A percentile compares a stretch with the other conserved stretches of the same genome.
phyloP scores from a whole-genome alignment of 2,329 filamentous ascomycete species.

The Diaporthe sp. region DNA sequence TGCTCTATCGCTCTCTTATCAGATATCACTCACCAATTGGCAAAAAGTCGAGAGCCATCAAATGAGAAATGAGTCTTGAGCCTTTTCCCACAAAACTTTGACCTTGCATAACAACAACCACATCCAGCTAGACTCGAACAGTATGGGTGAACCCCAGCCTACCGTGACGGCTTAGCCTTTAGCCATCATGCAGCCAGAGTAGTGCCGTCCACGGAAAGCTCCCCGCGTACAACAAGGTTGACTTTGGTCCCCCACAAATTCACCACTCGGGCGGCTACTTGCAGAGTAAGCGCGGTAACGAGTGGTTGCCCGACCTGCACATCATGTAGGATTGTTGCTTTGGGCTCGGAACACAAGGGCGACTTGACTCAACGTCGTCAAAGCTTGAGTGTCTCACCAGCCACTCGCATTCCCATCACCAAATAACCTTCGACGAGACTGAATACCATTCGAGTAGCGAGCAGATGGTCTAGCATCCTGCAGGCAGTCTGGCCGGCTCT shows the following conservation, averaged over 20 bases:
- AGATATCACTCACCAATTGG: no score
- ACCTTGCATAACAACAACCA: slow-evolving; percentile 14
- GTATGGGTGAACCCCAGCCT: slow-evolving; percentile 5
- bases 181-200: slow-evolving; percentile 25
- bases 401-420: not conserved
- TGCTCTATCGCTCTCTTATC: no score
- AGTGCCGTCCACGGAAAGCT: slow-evolving; percentile 23
- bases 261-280: slow-evolving; percentile 15
- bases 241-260: slow-evolving; percentile 9
- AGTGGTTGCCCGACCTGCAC: slow-evolving; percentile 24
- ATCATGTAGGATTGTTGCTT: not conserved
- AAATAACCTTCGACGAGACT: not conserved
- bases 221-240: slow-evolving; percentile 27
- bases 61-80: not conserved
- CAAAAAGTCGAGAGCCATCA: not conserved
- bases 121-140: slow-evolving; percentile 1
- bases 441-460: slow-evolving; percentile 9
- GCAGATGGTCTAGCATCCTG: slow-evolving; percentile 21
- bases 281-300: slow-evolving; percentile 11
- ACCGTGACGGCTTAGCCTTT: not conserved
- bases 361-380: not conserved
- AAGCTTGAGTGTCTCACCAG: slow-evolving; percentile 4
- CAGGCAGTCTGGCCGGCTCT: slow-evolving; percentile 18
- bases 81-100: not conserved
- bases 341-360: not conserved